Evolutionary conservation across 2,329 filamentous ascomycete genomes (phyloP).

Genomic region (Blastomyces gilchristii): DNA sequence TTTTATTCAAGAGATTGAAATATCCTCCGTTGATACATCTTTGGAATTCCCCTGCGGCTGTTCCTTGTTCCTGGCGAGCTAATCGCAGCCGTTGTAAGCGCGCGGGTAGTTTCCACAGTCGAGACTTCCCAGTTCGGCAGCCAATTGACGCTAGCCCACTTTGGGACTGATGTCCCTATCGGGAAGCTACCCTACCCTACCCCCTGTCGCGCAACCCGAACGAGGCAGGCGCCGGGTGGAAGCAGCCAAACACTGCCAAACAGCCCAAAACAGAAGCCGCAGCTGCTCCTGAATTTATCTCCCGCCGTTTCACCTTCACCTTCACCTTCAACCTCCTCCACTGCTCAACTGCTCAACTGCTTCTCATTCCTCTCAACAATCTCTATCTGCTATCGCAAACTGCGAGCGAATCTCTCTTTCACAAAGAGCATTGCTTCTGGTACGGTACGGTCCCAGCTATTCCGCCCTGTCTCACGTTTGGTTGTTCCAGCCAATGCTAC

Average conservation of each 20-base stretch:
- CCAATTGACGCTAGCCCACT: not conserved
- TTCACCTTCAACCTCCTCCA: too few species aligned
- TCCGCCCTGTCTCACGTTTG: not conserved
- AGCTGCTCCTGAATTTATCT: not conserved
- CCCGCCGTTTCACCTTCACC: not conserved
- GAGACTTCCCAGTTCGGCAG: not conserved
- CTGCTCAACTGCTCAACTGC: not conserved
- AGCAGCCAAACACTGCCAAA: not conserved
- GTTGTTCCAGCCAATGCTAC: not conserved
- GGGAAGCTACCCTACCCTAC: not conserved
- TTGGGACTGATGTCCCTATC: not conserved
- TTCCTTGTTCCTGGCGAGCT: too few species aligned
- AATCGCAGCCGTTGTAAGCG: not conserved
- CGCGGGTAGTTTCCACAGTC: not conserved
- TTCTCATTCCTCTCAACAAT: not conserved
- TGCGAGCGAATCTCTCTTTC: not conserved
- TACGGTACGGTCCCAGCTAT: not conserved
- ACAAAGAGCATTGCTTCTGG: not conserved
- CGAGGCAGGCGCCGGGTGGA: not conserved
- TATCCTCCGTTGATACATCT: too few species aligned
- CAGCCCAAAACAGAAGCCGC: not conserved
- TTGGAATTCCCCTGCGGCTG: too few species aligned
- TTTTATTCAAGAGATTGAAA: too few species aligned
- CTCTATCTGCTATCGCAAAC: not conserved
- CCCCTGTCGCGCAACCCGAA: not conserved